A percentile compares a stretch with the other conserved stretches of the same genome.
phyloP scores from a whole-genome alignment of 805 yeast genomes.

The Debaryomyces castellii region DNA sequence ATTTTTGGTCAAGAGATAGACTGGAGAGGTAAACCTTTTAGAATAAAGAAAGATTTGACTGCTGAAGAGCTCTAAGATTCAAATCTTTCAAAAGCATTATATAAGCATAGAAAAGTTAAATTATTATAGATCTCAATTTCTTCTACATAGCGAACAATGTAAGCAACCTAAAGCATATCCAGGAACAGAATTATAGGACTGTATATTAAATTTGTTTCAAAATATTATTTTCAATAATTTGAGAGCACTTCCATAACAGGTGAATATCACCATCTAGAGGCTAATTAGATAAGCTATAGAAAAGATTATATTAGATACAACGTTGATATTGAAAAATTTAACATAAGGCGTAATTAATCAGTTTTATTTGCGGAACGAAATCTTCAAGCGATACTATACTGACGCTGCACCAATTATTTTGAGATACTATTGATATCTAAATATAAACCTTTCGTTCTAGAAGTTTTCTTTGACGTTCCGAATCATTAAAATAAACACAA shows the following conservation, averaged over 20 bases:
- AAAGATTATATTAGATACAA: background rate
- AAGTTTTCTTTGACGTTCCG: background rate
- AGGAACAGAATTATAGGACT: background rate
- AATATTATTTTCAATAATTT: background rate
- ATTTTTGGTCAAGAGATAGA: conserved; percentile 75
- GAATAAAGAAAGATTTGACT: conserved; percentile 68
- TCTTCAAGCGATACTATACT: background rate
- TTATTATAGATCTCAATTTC: background rate
- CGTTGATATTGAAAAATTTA: background rate
- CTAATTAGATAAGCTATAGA: background rate
- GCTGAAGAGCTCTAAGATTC: conserved; percentile 56
- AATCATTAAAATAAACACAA: background rate
- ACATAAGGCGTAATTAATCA: background rate
- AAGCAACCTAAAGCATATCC: background rate
- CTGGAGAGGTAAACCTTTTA: conserved; percentile 78
- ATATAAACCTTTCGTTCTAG: background rate
- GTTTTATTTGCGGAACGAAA: background rate
- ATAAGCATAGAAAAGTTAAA: background rate
- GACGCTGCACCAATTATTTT: background rate
- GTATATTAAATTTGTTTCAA: background rate
- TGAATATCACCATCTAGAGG: background rate
- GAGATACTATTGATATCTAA: background rate
- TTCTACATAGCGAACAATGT: background rate
- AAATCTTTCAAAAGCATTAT: background rate
- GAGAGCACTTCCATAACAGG: background rate